Percentiles rank a stretch among this genome's conserved stretches.
phyloP scores from a whole-genome alignment of 148 eudicot species.

The Hydrangea macrophylla region DNA sequence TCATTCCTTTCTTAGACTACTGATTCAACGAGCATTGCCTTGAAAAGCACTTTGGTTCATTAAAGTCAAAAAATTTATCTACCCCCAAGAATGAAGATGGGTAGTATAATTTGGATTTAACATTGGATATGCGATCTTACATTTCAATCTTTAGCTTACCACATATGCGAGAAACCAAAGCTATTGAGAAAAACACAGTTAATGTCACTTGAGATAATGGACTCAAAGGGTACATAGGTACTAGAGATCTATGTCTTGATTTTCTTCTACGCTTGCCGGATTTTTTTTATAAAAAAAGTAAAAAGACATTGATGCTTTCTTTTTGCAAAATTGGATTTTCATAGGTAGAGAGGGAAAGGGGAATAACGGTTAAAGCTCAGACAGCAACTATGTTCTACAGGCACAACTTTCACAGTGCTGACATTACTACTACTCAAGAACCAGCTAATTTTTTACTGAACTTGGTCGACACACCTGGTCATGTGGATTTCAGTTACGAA shows the following conservation, averaged over 20 bases:
- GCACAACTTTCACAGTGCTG: constrained; percentile 32
- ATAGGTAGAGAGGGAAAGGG: constrained; percentile 98
- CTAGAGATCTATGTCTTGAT: constrained; percentile 4
- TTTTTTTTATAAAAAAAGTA: neutral
- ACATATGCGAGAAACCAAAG: no score
- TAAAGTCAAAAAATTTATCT: neutral
- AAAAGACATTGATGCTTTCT: neutral
- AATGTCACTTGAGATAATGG: neutral
- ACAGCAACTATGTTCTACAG: constrained; percentile 93
- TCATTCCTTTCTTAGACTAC: neutral
- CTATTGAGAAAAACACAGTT: neutral
- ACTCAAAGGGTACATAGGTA: neutral
- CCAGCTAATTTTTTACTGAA: constrained; percentile 54
- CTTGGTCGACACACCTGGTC: constrained; percentile 94
- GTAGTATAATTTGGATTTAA: neutral
- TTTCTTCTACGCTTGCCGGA: neutral
- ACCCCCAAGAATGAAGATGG: neutral
- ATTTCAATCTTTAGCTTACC: neutral
- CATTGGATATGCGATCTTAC: neutral
- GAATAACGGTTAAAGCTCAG: constrained; percentile 98
- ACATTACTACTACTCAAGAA: constrained; percentile 21
- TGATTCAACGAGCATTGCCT: neutral
- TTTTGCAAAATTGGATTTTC: constrained; percentile 10
- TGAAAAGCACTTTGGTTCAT: neutral
- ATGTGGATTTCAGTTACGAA: constrained; percentile 98